Base-by-base conservation (phyloP, 176 grass and related monocot species). In the Oryza coarctata region DNA sequence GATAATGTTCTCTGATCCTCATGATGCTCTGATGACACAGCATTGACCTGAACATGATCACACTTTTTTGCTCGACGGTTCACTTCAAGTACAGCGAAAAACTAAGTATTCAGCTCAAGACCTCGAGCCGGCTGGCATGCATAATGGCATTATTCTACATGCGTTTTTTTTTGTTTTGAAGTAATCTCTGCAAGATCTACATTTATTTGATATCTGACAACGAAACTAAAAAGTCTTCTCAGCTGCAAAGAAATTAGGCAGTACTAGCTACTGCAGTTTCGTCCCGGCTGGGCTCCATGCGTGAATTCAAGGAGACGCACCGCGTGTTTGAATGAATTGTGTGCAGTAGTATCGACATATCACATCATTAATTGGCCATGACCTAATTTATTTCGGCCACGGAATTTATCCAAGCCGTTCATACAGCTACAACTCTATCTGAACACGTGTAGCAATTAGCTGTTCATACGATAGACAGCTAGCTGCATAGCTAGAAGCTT, bases 351-450 rank as follows among this genome's bases (percentile, higher is more conserved):
- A 70, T 70, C 68, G 73, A 76, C 34, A 30, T 31, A 39, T 77
- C 79, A 82, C 49, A 82, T 77, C 50, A 68, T 87, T 52, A 52
- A 52, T 52, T 76, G 38, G 17, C 15, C 9, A 18, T 12, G 70
- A 71, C 85, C 86, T 87, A 87, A 87, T 78, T 86, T 83, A n/a
- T 83, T 82, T 77, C 18, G 23, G 73, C 73, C 80, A 23, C 67
- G 36, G 49, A 45, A 60, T 60, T 60, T 60, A 60, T 60, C n/a
- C 9, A 60, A 63, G 39, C 18, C 12, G 25, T 81, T 69, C 85
- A 63, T 76, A 76, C 71, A 41, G 22, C 12, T 55, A 55, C 9
- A 43, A 5, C 40, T 12, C 40, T 36, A 43, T 43, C 7, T 43
- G 4, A 22, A 55, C 50, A 55, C 50, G 20, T 55, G 50, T 55